These are phyloP conservation scores for Penicillium sp. DNA, from an alignment of 2,329 filamentous ascomycete species.

Conservation along the genomic window DNA sequence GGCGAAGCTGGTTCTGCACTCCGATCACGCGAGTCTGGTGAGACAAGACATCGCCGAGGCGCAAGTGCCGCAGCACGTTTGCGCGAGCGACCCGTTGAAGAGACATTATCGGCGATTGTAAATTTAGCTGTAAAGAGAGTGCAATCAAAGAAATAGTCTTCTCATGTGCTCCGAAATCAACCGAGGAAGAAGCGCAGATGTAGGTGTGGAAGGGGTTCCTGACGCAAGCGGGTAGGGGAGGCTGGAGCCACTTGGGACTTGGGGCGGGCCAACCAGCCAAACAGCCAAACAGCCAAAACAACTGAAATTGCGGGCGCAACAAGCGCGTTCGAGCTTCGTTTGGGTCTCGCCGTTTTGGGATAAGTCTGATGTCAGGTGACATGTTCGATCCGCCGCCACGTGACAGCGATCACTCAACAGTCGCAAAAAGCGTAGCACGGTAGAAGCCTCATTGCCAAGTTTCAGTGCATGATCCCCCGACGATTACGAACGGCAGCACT, in stretches of 20 bases:
- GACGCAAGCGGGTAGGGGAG: slow-evolving; percentile 38
- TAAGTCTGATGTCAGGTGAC: slow-evolving; percentile 14
- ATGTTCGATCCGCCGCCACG: background rate
- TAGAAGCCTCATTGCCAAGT: background rate
- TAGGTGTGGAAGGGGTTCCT: slow-evolving; percentile 24
- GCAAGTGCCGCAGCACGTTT: slow-evolving; percentile 37
- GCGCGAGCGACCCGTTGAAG: slow-evolving; percentile 38
- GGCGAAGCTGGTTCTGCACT: slow-evolving; percentile 34
- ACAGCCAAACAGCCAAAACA: slow-evolving; percentile 4
- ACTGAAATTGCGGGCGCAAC: background rate
- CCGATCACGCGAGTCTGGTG: slow-evolving; percentile 33
- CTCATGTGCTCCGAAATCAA: background rate
- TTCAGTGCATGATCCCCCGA: slow-evolving; percentile 1
- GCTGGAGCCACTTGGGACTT: slow-evolving; percentile 13
- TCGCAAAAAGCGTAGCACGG: slow-evolving; percentile 17
- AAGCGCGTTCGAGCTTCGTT: slow-evolving; percentile 30
- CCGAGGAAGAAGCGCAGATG: background rate
- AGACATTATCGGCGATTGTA: slow-evolving; percentile 32
- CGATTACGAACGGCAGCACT: slow-evolving; percentile 9
- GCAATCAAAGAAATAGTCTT: background rate
- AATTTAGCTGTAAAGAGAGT: background rate
- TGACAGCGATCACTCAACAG: slow-evolving; percentile 22
- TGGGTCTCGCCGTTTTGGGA: slow-evolving; percentile 33
- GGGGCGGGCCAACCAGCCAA: slow-evolving; percentile 2
- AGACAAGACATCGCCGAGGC: slow-evolving; percentile 29